Base-by-base conservation (phyloP, 1,139 yeast genomes). In the Lodderomyces elongisporus region DNA sequence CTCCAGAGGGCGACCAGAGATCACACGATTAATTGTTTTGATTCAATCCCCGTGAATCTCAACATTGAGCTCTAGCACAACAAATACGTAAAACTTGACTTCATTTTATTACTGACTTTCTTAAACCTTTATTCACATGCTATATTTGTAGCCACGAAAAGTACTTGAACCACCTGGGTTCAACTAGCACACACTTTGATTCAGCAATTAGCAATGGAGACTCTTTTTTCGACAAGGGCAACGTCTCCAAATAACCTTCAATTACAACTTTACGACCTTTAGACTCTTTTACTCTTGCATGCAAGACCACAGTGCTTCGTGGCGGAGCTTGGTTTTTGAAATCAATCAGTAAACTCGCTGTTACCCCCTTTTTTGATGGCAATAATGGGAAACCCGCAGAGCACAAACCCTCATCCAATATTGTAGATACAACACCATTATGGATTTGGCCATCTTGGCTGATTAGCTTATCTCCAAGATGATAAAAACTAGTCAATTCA, bases 361-460 rank as follows among this genome's bases (percentile, higher is more conserved):
- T 91, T 14, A 91, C 96, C n/a, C 97, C 97, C 35, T 81, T 69
- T 37, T 77, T 74, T 36, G 80, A 77, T 1, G 98, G 97, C n/a
- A 91, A 64, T 21, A 70, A 60, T 4, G 89, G 79, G 52, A 88
- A 91, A 14, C 96, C 97, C 50, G 95, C 85, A 30, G 79, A 70
- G 48, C 96, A 87, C 28, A 91, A 64, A 0, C 85, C 80, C 54
- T 91, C 98, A 55, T 91, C 98, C 31, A 91, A 50, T 25, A 91
- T 60, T 2, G 96, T 81, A 1, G 96, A 77, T 2, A 89, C 60
- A 4, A 89, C 68, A 0, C 98, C 98, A 44, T 91, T 89, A 51
- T 91, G 97, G 21, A 91, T 74, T 35, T 77, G 76, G 0, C 87
- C 87, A 39, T 77, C 83, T 42, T 77, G 77, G 30, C 85, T 83